Evolutionary conservation across 2,329 filamentous ascomycete genomes (phyloP).

Genomic region (Xylaria hypoxylon): DNA sequence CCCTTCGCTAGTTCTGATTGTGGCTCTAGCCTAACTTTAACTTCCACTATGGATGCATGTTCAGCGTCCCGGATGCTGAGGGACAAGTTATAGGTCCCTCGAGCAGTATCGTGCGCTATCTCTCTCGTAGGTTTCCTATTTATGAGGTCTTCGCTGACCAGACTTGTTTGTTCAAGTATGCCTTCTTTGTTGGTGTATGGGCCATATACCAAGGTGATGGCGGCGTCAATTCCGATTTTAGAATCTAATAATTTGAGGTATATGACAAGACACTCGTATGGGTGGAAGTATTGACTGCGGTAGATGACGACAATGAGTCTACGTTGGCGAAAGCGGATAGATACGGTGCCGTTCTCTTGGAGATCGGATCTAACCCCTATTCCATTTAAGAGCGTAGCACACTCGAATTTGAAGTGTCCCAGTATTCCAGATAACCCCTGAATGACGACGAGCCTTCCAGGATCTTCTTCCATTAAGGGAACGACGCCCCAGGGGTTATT

Average conservation of each 20-base stretch:
- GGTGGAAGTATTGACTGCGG: neutral
- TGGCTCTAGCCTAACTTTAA: neutral
- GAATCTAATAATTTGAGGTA: slow-evolving; percentile 7
- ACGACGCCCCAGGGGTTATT: slow-evolving; percentile 7
- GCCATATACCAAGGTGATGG: slow-evolving; percentile 1
- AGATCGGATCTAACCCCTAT: slow-evolving; percentile 3
- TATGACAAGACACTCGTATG: neutral
- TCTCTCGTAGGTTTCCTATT: too few species aligned
- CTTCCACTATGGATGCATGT: slow-evolving; percentile 18
- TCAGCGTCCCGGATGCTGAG: slow-evolving; percentile 16
- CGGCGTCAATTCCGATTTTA: neutral
- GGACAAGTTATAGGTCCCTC: slow-evolving; percentile 1
- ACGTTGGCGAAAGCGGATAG: slow-evolving; percentile 10
- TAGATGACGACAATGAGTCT: slow-evolving; percentile 13
- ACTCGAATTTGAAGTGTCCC: neutral
- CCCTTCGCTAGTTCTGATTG: neutral
- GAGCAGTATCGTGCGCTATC: neutral
- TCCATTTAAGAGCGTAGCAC: neutral
- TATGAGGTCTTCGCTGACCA: neutral
- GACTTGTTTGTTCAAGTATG: slow-evolving; percentile 6
- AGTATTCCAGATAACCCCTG: slow-evolving; percentile 1
- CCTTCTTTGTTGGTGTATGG: neutral
- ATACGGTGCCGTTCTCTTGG: slow-evolving; percentile 22
- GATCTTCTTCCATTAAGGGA: slow-evolving; percentile 6
- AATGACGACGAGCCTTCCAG: slow-evolving; percentile 18